These are phyloP conservation scores for Suhomyces guaymorum DNA, from an alignment of 1,139 yeast species.

Conservation along the genomic window DNA sequence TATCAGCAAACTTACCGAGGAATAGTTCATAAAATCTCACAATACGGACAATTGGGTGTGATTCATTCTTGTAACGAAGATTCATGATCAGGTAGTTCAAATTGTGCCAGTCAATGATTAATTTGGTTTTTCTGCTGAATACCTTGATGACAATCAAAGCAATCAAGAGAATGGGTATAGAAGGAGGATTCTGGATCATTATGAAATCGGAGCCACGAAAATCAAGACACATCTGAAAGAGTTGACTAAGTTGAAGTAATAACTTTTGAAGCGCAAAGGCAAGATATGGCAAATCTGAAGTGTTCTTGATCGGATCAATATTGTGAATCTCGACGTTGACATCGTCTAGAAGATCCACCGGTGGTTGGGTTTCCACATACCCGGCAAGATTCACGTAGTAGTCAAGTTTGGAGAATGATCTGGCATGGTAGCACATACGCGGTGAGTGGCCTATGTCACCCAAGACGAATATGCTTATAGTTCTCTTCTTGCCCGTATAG, in stretches of 20 bases:
- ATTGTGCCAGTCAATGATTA: slow-evolving; percentile 96
- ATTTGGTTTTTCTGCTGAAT: slow-evolving; percentile 57
- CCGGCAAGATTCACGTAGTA: slow-evolving; percentile 86
- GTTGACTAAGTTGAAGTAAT: slow-evolving; percentile 49
- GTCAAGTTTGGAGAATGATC: slow-evolving; percentile 67
- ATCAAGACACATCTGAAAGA: slow-evolving; percentile 49
- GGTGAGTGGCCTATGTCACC: slow-evolving; percentile 98
- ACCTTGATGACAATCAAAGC: slow-evolving; percentile 55
- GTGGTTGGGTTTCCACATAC: slow-evolving; percentile 62
- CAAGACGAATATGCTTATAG: slow-evolving; percentile 75
- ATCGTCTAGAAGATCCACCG: slow-evolving; percentile 51
- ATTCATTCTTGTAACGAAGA: slow-evolving; percentile 53
- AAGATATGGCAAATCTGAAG: slow-evolving; percentile 50
- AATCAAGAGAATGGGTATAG: slow-evolving; percentile 75
- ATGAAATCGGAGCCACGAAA: slow-evolving; percentile 67
- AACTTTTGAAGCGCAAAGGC: slow-evolving; percentile 65
- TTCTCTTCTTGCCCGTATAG: slow-evolving; percentile 33
- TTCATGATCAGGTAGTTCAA: slow-evolving; percentile 83
- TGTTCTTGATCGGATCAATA: slow-evolving; percentile 50
- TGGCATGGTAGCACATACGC: slow-evolving; percentile 89
- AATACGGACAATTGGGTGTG: slow-evolving; percentile 63
- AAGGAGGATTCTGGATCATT: slow-evolving; percentile 92
- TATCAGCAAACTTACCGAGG: slow-evolving; percentile 57
- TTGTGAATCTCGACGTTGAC: slow-evolving; percentile 53
- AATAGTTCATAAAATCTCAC: slow-evolving; percentile 58